Evolutionary conservation across 2,329 filamentous ascomycete species (phyloP).

Genomic region (Venturia aucupariae): DNA sequence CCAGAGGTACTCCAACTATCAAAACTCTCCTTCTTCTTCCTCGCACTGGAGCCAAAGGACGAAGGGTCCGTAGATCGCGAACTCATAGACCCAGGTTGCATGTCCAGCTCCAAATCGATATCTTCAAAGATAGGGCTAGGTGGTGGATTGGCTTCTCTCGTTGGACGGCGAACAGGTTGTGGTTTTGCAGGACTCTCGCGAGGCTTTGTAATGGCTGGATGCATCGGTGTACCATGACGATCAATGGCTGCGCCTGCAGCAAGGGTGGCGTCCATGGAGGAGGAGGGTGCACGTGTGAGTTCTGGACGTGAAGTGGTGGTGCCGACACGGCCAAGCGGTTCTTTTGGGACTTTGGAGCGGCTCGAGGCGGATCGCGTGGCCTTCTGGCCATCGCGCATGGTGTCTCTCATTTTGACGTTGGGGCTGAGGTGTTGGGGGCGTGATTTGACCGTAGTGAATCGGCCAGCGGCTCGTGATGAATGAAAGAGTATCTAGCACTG

Average conservation of each 20-base stretch:
- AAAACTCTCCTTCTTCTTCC: background rate
- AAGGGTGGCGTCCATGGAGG: background rate
- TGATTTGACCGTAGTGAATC: background rate
- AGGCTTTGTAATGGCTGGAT: background rate
- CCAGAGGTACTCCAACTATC: background rate
- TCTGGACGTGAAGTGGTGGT: background rate
- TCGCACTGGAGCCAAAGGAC: background rate
- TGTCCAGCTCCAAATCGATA: background rate
- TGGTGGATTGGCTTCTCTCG: background rate
- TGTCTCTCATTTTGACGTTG: background rate
- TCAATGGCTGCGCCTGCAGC: background rate
- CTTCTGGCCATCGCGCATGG: slow-evolving; percentile 3
- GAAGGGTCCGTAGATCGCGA: background rate
- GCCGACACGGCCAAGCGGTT: slow-evolving; percentile 5
- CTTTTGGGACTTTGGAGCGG: slow-evolving; percentile 1
- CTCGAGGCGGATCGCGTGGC: background rate
- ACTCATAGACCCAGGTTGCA: background rate
- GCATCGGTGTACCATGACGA: background rate
- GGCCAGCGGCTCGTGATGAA: background rate
- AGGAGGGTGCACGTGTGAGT: background rate
- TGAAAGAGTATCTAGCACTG: background rate
- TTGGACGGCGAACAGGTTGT: background rate
- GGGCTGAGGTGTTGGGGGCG: background rate
- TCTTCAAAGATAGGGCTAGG: background rate
- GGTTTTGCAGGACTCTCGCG: background rate